Conservation (phyloP, 257 asterid genomes). For the Gentiana straminea region DNA sequence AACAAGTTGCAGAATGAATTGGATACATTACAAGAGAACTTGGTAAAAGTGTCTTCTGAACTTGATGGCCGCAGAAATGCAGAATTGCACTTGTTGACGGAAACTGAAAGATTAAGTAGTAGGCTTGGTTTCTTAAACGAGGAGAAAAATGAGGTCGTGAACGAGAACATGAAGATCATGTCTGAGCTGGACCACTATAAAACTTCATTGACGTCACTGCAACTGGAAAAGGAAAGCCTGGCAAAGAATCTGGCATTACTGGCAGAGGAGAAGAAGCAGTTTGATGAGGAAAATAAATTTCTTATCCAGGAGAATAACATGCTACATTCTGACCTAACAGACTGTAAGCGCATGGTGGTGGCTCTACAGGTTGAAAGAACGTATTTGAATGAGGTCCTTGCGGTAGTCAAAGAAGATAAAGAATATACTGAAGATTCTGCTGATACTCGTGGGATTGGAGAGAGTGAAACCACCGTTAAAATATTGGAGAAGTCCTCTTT, state of each 20-base stretch:
- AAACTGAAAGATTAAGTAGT: conserved; percentile 43
- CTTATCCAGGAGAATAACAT: conserved; percentile 36
- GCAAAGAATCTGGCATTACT: conserved; percentile 26
- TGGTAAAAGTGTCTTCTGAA: conserved; percentile 55
- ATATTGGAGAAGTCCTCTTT: conserved; percentile 15
- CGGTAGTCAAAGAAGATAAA: conserved; percentile 41
- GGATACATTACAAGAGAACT: conserved; percentile 45
- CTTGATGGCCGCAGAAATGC: conserved; percentile 44
- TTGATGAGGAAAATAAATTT: conserved; percentile 45
- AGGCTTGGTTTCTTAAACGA: conserved; percentile 32
- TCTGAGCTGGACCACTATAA: conserved; percentile 45
- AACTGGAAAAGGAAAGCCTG: conserved; percentile 24
- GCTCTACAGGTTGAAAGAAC: conserved; percentile 43
- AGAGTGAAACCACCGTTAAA: conserved; percentile 15
- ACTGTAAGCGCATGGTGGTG: conserved; percentile 36
- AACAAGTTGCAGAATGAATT: conserved; percentile 54
- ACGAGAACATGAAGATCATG: conserved; percentile 39
- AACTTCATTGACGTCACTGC: conserved; percentile 43
- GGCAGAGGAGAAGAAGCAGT: conserved; percentile 39
- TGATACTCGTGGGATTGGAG: conserved; percentile 8
- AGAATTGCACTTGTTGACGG: conserved; percentile 42
- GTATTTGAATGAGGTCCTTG: conserved; percentile 26
- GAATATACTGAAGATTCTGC: conserved; percentile 11
- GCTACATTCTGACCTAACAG: conserved; percentile 38
- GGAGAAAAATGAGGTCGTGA: conserved; percentile 36